Evolutionary conservation across 768 basidiomycete species (phyloP), one percentile per base, ranked within the genome.

Genomic region (Leucogyrophana mollusca): DNA sequence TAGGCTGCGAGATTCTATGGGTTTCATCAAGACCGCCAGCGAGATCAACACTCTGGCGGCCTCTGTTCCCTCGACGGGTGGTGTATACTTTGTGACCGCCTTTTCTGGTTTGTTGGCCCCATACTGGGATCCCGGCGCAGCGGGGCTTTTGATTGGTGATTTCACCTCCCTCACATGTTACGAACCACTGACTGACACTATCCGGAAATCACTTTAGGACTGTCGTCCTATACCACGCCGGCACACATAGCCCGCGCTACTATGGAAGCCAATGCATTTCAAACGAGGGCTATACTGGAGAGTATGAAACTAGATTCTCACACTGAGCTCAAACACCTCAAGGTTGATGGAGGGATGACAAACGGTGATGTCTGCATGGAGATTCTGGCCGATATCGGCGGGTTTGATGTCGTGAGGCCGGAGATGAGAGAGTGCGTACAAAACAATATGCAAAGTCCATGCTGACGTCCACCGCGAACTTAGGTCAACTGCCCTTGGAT

Each of bases 281-380:
- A 97, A 68, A 96, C 95, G 10, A 82, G 89, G 47, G 96, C 92
- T 7, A 90, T 99, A 56, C 78, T 98, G 39, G 93, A 97, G 64
- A 87, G 90, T 59, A 99, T 99, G 88, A 85, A 89, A 62, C 71
- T 88, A 44, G 95, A 99, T 69, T 87, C 90, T n/a, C 78, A 78
- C 13, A 73, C 74, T 4, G 83, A 88, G 38, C 76, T 96, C 44
- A 84, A 86, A 59, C 78, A 87, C 56, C 82, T 99, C 52, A 94
- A 87, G 64, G 95, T 99, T 27, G 96, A 98, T 64, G 96, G 96
- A n/a, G 93, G 94, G 13, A 94, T 96, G 88, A 96, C 94, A 9
- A 95, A 94, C 54, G 90, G 90, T 25, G 91, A 95, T 59, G 66
- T 89, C 22, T 89, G 85, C 46, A 91, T 95, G 93, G 74, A 79